These are phyloP conservation scores for Colletotrichum coccodes DNA, from an alignment of 2,329 filamentous ascomycete species.

Conservation along the genomic window DNA sequence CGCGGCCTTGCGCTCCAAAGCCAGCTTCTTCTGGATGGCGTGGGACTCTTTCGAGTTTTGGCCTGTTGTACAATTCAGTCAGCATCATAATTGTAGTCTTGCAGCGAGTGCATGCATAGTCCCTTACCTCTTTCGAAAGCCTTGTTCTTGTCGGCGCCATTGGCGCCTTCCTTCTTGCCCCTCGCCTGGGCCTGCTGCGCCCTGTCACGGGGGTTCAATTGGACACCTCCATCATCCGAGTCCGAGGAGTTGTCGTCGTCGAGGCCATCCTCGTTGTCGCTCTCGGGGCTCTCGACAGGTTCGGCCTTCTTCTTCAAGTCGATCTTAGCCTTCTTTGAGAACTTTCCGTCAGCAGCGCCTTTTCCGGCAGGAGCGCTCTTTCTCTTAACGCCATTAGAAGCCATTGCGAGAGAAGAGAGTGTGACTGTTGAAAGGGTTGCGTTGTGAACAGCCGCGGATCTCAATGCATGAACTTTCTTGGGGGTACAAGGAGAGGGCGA, in stretches of 20 bases:
- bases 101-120: slow-evolving; percentile 1
- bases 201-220: slow-evolving; percentile 44
- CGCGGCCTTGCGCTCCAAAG: slow-evolving; percentile 87
- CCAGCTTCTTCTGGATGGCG: slow-evolving; percentile 89
- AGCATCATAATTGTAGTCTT: not conserved
- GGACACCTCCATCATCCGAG: slow-evolving; percentile 63
- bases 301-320: slow-evolving; percentile 45
- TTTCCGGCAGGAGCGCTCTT: slow-evolving; percentile 61
- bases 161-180: slow-evolving; percentile 41
- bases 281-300: slow-evolving; percentile 40
- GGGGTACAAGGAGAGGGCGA: not conserved
- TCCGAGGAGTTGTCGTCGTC: slow-evolving; percentile 56
- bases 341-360: slow-evolving; percentile 51
- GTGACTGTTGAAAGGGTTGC: slow-evolving; percentile 1
- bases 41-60: slow-evolving; percentile 86
- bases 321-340: slow-evolving; percentile 62
- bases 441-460: slow-evolving; percentile 12
- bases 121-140: slow-evolving; percentile 52
- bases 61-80: slow-evolving; percentile 46
- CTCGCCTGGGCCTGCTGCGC: slow-evolving; percentile 45
- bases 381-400: slow-evolving; percentile 61
- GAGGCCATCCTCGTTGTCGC: slow-evolving; percentile 39
- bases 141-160: slow-evolving; percentile 47
- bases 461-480: slow-evolving; percentile 15
- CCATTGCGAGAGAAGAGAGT: slow-evolving; percentile 50